Base-by-base conservation (phyloP, 2,329 filamentous ascomycete species). In the Diaporthe citrichinensis region DNA sequence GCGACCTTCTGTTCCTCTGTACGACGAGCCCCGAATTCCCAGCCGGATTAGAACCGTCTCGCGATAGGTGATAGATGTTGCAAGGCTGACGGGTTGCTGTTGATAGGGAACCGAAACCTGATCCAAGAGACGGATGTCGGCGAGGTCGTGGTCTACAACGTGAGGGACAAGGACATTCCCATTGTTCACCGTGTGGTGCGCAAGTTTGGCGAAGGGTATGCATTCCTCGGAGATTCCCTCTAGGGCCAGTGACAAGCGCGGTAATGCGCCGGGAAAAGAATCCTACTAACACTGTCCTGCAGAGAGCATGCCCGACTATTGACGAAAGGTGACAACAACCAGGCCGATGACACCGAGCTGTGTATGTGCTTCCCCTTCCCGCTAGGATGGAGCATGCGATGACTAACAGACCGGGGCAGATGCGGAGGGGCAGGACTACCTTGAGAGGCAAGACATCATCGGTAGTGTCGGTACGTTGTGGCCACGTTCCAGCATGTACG, bases 271-370 rank as follows among this genome's bases (percentile, higher is more conserved):
- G 9, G 9, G 14, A 53, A 46, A 68, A 17, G 31, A 5, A 36
- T 4, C 10, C 4, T 55, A 57, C 73, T 79, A 57, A 79, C 72
- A 58, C 15, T 17, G 5, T 59, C 7, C 1, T 61, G 5, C 77
- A 91, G 90, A 34, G 85, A 87, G 12, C 84, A 88, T 69, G 90
- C 91, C n/a, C 88, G 95, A 82, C 91, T 99, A 28, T 90, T 99
- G 74, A 99, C 97, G 46, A 99, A 99, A 86, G 97, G 97, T 79
- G 97, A 99, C 86, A 99, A 98, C 88, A 99, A 99, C 83, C 85
- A 92, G 10, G 94, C 95, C 57, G 96, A 98, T 84, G 97, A 99
- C 83, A 98, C 95, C 23, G 96, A 98, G 83, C 90, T 88, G 12
- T 81, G 73, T 75, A 75, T 23, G 73, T 44, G 23, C 31, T 59